Conservation (phyloP, 2,329 filamentous ascomycete species). For the Cadophora gregata region DNA sequence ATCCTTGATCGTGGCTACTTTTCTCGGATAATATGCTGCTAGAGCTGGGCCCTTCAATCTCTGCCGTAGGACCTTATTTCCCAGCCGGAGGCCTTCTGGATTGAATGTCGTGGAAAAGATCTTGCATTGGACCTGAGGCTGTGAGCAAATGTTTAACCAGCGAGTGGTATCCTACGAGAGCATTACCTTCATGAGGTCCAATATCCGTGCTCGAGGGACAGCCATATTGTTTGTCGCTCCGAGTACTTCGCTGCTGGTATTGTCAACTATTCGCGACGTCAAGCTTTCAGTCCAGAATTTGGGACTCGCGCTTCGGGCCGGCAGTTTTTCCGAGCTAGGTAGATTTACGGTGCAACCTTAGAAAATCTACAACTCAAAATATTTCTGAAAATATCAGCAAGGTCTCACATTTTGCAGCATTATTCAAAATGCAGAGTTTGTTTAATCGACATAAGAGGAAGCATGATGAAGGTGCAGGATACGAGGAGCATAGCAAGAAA, state of each 20-base stretch:
- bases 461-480: slow-evolving; percentile 12
- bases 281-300: slow-evolving; percentile 17
- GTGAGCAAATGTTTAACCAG: slow-evolving; percentile 13
- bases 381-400: slow-evolving; percentile 1
- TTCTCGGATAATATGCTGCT: slow-evolving; percentile 87
- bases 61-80: slow-evolving; percentile 91
- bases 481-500: slow-evolving; percentile 23
- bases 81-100: slow-evolving; percentile 78
- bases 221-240: slow-evolving; percentile 52
- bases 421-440: slow-evolving; percentile 24
- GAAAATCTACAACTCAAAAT: slow-evolving; percentile 1
- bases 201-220: slow-evolving; percentile 64
- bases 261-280: slow-evolving; percentile 24
- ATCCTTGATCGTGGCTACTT: slow-evolving; percentile 66
- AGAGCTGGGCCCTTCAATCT: slow-evolving; percentile 83
- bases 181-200: slow-evolving; percentile 80
- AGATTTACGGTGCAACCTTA: neutral
- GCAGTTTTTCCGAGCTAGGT: slow-evolving; percentile 25
- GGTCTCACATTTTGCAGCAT: neutral
- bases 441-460: slow-evolving; percentile 34
- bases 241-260: slow-evolving; percentile 11
- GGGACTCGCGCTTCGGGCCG: slow-evolving; percentile 26
- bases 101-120: slow-evolving; percentile 94
- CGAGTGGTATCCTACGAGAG: neutral
- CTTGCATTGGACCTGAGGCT: slow-evolving; percentile 79